Percentiles rank a stretch among this genome's conserved stretches.
Conservation (phyloP, 169 alveolate genomes). For the Cryptosporidium canis region DNA sequence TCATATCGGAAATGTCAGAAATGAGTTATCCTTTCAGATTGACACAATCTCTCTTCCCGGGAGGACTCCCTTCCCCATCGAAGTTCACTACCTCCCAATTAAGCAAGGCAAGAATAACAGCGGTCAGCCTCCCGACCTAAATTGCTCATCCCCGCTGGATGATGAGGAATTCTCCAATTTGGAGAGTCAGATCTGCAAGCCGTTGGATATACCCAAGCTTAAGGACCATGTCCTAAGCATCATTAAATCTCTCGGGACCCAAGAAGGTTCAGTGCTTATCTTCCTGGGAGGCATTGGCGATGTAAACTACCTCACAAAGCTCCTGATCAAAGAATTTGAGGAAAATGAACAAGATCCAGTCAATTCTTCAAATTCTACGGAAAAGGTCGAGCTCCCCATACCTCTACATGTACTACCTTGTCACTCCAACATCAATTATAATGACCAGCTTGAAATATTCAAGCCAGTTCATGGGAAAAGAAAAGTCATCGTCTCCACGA, state of each 20-base stretch:
- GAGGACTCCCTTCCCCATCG: constrained; percentile 67
- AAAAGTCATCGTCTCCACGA: constrained; percentile 90
- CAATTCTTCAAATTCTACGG: not conserved
- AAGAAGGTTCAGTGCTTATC: constrained; percentile 36
- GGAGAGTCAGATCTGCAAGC: not conserved
- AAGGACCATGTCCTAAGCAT: constrained; percentile 9
- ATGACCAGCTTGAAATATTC: constrained; percentile 83
- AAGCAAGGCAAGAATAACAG: not conserved
- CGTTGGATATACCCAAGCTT: constrained; percentile 27
- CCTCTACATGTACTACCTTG: constrained; percentile 47
- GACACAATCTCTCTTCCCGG: constrained; percentile 49
- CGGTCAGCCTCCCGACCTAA: not conserved
- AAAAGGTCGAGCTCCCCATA: not conserved
- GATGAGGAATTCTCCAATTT: not conserved
- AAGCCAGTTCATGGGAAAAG: constrained; percentile 78
- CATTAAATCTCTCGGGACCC: not conserved
- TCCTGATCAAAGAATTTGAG: not conserved
- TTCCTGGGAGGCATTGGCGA: constrained; percentile 65
- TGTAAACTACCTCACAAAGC: constrained; percentile 20
- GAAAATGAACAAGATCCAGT: constrained; percentile 2
- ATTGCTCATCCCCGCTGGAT: not conserved
- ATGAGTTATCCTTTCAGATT: not conserved
- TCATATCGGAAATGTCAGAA: not conserved
- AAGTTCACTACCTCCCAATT: constrained; percentile 3
- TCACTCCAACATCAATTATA: constrained; percentile 46